Base-by-base conservation (phyloP, 139 green algal species). In the Coelastrella sp. region DNA sequence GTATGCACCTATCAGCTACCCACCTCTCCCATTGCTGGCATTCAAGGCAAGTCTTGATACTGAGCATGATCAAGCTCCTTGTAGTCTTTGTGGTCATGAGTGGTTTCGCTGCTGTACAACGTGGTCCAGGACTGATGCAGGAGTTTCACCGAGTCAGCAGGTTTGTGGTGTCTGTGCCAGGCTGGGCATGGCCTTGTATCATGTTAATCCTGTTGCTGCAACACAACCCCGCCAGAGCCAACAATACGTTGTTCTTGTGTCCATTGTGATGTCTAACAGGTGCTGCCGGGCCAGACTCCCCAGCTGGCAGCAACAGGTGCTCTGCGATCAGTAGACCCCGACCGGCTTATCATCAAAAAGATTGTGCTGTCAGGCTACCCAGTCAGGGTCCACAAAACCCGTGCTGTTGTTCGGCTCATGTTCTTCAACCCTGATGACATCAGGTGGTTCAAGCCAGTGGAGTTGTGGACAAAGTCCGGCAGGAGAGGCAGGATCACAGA, bases 381-480 rank as follows among this genome's bases (percentile, higher is more conserved):
- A 0, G 93, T 97, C 25, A 96, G 96, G 59, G 97, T 98, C 80
- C 95, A 99, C 93, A 99, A 99, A 93, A 94, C 93, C 68, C 98
- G 98, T 80, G 96, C 96, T 10, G 95, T 98, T 8, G 97, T 99
- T 82, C 92, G 95, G 7, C 98, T 95, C 92, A 99, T 99, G 98
- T 99, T 99, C 93, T 95, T 98, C 93, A 96, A 95, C 85, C 95
- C 97, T 5, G 97, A 99, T 24, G 97, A 99, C 91, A 92, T 99
- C 25, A 93, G 95, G 12, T 99, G 97, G 97, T 99, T 98, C 93
- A 93, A 91, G 68, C 98, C 98, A 0, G 85, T 99, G 74, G 98
- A 99, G 92, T 92, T 99, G 78, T 99, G 95, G 95, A 93, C 96
- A n/a, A 98, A 99, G 91, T 93, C 93, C 74, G 98, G 98, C 8